These are phyloP conservation scores for Parmelia sp. DNA, from an alignment of 495 filamentous ascomycete genomes.

Conservation along the genomic window DNA sequence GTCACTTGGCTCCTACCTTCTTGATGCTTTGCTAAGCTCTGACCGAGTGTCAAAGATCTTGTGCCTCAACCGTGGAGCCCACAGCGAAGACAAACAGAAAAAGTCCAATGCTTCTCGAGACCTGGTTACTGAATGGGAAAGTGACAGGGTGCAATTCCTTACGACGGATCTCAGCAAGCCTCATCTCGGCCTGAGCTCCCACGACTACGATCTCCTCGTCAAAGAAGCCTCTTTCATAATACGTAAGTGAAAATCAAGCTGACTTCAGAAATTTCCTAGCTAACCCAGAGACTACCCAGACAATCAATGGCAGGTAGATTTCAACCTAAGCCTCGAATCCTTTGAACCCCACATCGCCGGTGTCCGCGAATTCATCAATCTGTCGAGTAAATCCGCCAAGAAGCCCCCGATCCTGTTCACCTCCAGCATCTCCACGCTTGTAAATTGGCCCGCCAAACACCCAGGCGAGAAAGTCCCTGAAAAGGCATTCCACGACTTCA, in stretches of 20 bases:
- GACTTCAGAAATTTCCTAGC: background rate
- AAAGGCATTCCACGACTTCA: constrained; percentile 12
- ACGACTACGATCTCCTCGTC: constrained; percentile 23
- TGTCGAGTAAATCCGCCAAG: constrained; percentile 34
- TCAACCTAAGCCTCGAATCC: constrained; percentile 31
- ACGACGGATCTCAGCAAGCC: constrained; percentile 25
- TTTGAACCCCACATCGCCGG: constrained; percentile 28
- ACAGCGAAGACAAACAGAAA: constrained; percentile 4
- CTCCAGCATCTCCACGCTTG: constrained; percentile 42
- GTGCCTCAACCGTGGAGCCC: constrained; percentile 47
- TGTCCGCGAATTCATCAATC: constrained; percentile 20
- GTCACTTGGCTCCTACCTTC: constrained; percentile 48
- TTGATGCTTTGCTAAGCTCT: constrained; percentile 37
- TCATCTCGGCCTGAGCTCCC: constrained; percentile 26
- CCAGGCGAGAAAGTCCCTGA: constrained; percentile 18
- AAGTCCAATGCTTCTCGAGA: background rate
- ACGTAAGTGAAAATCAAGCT: constrained; percentile 16
- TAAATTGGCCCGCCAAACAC: constrained; percentile 10
- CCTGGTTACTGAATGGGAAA: background rate
- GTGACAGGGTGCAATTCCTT: constrained; percentile 20
- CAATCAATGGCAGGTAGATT: constrained; percentile 39
- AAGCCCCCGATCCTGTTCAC: constrained; percentile 48
- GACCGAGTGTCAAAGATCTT: constrained; percentile 43
- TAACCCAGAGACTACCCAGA: constrained; percentile 1
- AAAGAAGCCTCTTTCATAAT: constrained; percentile 26